Conservation (phyloP, 108 stramenopile species). For the Bacterosira constricta region DNA sequence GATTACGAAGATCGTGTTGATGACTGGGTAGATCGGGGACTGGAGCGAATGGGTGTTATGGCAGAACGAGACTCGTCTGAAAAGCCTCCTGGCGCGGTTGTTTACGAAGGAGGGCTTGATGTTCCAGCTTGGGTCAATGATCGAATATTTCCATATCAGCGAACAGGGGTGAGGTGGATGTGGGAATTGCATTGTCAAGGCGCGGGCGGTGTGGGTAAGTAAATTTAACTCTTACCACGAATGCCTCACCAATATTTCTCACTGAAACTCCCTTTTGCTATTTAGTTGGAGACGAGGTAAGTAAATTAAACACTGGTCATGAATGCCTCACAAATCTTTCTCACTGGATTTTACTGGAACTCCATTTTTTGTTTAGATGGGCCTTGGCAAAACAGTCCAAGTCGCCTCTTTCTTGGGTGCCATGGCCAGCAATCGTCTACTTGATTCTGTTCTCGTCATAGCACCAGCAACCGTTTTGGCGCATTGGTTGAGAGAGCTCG, state of each 20-base stretch:
- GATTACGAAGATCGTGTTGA: slow-evolving; percentile 86
- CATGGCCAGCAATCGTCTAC: slow-evolving; percentile 73
- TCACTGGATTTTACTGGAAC: neutral
- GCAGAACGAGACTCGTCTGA: slow-evolving; percentile 68
- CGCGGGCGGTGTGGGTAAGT: slow-evolving; percentile 88
- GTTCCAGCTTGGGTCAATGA: slow-evolving; percentile 87
- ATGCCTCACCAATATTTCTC: neutral
- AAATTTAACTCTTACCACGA: neutral
- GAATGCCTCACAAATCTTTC: neutral
- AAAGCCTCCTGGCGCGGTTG: slow-evolving; percentile 61
- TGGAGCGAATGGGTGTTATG: slow-evolving; percentile 70
- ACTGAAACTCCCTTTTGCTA: neutral
- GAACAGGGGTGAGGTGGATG: slow-evolving; percentile 90
- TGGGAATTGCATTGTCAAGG: slow-evolving; percentile 94
- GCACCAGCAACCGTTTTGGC: slow-evolving; percentile 93
- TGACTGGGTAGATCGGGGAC: slow-evolving; percentile 74
- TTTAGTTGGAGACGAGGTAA: slow-evolving; percentile 35
- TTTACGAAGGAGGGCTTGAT: slow-evolving; percentile 69
- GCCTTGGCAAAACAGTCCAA: slow-evolving; percentile 97
- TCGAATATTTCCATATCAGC: slow-evolving; percentile 83
- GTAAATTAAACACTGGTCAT: neutral
- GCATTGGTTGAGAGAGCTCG: slow-evolving; percentile 93
- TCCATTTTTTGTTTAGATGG: too few relatives aligned
- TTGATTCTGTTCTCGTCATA: slow-evolving; percentile 80
- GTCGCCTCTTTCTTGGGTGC: slow-evolving; percentile 88